These are phyloP conservation scores for Groenewaldozyma sp. DNA, from an alignment of 1,139 yeast species.

Conservation along the genomic window DNA sequence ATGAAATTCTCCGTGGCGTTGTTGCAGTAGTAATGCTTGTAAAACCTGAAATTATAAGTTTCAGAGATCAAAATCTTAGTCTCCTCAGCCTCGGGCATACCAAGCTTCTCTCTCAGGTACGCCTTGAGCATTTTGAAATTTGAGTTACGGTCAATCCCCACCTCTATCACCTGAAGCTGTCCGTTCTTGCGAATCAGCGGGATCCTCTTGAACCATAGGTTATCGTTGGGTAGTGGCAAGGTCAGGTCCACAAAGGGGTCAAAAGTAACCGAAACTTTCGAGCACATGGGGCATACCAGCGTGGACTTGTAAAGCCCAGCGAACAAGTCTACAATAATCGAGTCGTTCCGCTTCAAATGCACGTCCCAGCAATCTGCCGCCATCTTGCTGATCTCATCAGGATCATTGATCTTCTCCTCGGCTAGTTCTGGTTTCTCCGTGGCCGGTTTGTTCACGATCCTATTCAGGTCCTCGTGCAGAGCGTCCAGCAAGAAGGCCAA, in stretches of 20 bases:
- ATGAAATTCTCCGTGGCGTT: constrained; percentile 40
- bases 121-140: constrained; percentile 55
- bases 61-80: constrained; percentile 45
- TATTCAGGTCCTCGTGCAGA: constrained; percentile 84
- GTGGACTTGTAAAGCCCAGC: constrained; percentile 89
- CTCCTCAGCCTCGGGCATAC: constrained; percentile 8
- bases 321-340: constrained; percentile 75
- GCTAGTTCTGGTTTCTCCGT: constrained; percentile 80
- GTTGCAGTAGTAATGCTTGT: constrained; percentile 41
- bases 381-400: constrained; percentile 45
- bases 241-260: constrained; percentile 93
- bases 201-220: constrained; percentile 63
- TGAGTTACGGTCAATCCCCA: constrained; percentile 61
- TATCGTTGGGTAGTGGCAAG: constrained; percentile 73
- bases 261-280: constrained; percentile 75
- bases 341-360: constrained; percentile 74
- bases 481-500: constrained; percentile 85
- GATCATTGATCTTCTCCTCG: constrained; percentile 48
- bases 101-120: constrained; percentile 42
- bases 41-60: constrained; percentile 59
- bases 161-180: constrained; percentile 34
- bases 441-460: constrained; percentile 73
- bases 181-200: constrained; percentile 52
- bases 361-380: constrained; percentile 77
- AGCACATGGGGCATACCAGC: constrained; percentile 76